phyloP scores from a whole-genome alignment of 164 flowering plant genomes.

The Tinospora cordifolia region DNA sequence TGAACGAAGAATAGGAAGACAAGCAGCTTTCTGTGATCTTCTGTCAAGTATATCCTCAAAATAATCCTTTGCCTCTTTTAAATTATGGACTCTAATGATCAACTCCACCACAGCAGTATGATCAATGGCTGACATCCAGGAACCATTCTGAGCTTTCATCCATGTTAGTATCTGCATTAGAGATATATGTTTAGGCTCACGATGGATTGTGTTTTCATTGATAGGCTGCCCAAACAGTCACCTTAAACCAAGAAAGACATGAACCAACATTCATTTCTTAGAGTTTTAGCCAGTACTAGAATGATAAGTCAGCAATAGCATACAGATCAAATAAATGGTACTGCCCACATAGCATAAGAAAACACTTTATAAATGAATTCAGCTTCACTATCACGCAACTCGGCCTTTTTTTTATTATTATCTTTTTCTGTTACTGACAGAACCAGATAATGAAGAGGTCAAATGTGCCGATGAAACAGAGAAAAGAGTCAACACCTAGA shows the following conservation, averaged over 20 bases:
- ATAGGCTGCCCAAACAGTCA: neutral
- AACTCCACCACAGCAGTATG: constrained; percentile 36
- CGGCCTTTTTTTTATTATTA: neutral
- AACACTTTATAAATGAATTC: neutral
- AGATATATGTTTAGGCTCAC: constrained; percentile 10
- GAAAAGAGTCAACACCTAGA: neutral
- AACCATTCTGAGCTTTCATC: constrained; percentile 23
- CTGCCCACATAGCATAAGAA: neutral
- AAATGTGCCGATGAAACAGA: neutral
- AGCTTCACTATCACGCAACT: neutral
- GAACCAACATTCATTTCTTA: neutral
- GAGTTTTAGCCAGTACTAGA: neutral
- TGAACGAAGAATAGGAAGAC: constrained; percentile 41
- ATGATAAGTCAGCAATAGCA: neutral
- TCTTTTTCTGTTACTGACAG: neutral
- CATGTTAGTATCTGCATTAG: constrained; percentile 25
- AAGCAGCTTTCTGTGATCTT: constrained; percentile 37
- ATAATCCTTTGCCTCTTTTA: constrained; percentile 40
- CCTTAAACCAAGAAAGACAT: neutral
- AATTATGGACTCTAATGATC: constrained; percentile 27
- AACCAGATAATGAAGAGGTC: neutral
- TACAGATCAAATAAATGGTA: neutral
- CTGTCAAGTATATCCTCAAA: constrained; percentile 26
- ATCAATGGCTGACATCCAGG: constrained; percentile 31
- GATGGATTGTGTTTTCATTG: neutral